Base-by-base conservation (phyloP, 768 basidiomycete genomes). In the Naganishia kalamii region DNA sequence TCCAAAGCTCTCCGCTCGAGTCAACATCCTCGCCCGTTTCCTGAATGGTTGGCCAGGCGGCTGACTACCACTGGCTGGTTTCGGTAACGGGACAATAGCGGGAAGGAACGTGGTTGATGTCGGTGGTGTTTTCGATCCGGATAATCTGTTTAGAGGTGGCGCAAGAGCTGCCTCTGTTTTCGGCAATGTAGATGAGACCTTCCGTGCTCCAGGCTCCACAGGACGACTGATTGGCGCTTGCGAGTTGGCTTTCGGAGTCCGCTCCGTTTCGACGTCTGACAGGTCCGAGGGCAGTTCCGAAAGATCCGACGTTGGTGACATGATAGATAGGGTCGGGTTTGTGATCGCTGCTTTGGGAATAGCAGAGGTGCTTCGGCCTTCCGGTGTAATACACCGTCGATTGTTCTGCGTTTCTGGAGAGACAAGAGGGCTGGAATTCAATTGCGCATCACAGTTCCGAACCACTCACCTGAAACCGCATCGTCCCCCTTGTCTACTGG, bases 1-100 rank as follows among this genome's bases (percentile, higher is more conserved):
- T n/a, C 54, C 54, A 25, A 57, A 57, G 23, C 54, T 57, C 30
- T 57, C 54, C 17, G 54, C 54, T n/a, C 54, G 37, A 6, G 54
- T 40, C 54, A 57, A 40, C 54, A 57, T 57, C 40, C 54, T 41
- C 35, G 54, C 19, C 37, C 40, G 37, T 23, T 33, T 57, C 54
- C 54, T 57, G 3, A 23, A n/a, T 13, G 54, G 54, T 13, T 40
- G 27, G 11, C 27, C 27, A 1, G 25, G 6, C 19, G 33, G 54
- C 11, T 57, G 54, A 41, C 4, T 32, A 21, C 35, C 37, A 8
- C 40, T 57, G 23, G 54, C 19, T 23, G 37, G 33, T 6, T 57
- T 21, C 27, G 37, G 13, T 2, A 35, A 23, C 40, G 54, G 37
- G n/a, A n/a, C 27, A 35, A 57, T 57, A 21, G 54, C 35, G 4